phyloP scores from a whole-genome alignment of 306 rosid species.

The Elaeagnus macrophylla region DNA sequence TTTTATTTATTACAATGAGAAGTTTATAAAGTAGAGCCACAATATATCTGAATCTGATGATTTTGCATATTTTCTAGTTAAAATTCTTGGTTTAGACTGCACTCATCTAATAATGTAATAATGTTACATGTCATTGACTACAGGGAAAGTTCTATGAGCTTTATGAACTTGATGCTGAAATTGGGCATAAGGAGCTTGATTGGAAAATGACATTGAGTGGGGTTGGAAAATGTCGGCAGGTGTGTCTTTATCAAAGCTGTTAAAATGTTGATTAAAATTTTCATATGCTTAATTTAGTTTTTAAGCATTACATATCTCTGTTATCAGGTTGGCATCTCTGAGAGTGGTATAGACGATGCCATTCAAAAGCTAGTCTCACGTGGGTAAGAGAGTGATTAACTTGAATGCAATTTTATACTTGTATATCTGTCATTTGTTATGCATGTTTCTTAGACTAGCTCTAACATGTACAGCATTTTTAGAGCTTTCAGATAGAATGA shows the following conservation, averaged over 20 bases:
- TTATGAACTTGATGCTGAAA: slow-evolving; percentile 92
- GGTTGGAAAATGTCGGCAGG: slow-evolving; percentile 98
- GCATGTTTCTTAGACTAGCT: too few relatives aligned
- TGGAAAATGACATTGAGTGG: slow-evolving; percentile 97
- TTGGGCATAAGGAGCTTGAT: slow-evolving; percentile 96
- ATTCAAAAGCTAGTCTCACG: slow-evolving; percentile 84
- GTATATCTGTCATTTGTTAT: background rate
- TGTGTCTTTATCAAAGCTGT: slow-evolving; percentile 16
- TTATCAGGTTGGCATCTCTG: slow-evolving; percentile 88
- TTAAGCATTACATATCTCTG: background rate
- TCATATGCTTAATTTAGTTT: slow-evolving; percentile 3
- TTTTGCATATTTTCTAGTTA: background rate
- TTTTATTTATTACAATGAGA: too few relatives aligned
- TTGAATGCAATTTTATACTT: slow-evolving; percentile 2
- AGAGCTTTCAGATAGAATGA: too few relatives aligned
- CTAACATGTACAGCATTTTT: too few relatives aligned
- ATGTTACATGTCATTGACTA: slow-evolving; percentile 12
- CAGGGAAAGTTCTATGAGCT: slow-evolving; percentile 98
- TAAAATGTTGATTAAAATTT: background rate
- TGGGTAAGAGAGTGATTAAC: slow-evolving; percentile 56
- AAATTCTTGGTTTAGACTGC: slow-evolving; percentile 17
- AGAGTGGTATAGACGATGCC: slow-evolving; percentile 97
- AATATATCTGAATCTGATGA: background rate
- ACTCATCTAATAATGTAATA: slow-evolving; percentile 5
- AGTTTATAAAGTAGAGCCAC: too few relatives aligned